Conservation (phyloP, 148 eudicot genomes). For the Nepenthes mirabilis region DNA sequence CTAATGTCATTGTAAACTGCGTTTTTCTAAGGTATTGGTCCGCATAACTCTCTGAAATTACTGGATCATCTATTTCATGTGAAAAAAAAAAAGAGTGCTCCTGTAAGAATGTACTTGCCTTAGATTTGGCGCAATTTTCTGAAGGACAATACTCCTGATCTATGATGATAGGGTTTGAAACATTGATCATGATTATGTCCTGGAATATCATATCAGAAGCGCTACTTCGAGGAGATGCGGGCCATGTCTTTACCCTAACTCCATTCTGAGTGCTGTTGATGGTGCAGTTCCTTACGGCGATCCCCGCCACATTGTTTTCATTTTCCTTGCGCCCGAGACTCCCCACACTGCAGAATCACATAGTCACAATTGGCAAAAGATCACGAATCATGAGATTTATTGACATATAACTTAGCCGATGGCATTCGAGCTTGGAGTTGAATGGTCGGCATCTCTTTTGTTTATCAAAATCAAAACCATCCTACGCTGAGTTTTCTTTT, state of each 20-base stretch:
- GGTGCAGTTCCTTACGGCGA: constrained; percentile 30
- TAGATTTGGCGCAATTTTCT: neutral
- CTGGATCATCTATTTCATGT: too few species aligned
- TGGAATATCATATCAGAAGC: constrained; percentile 24
- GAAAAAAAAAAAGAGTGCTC: too few species aligned
- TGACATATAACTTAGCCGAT: neutral
- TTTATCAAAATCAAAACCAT: too few species aligned
- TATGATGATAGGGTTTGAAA: constrained; percentile 28
- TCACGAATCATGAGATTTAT: neutral
- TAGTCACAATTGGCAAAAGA: neutral
- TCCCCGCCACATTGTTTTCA: constrained; percentile 19
- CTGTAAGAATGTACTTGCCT: neutral
- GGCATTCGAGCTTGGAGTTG: neutral
- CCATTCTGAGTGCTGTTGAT: constrained; percentile 27
- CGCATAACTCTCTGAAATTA: too few species aligned
- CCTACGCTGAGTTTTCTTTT: too few species aligned
- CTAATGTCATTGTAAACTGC: too few species aligned
- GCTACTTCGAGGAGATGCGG: constrained; percentile 16
- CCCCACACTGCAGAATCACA: constrained; percentile 17
- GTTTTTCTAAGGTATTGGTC: too few species aligned
- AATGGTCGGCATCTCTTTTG: neutral
- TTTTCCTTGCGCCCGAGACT: constrained; percentile 30
- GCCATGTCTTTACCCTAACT: constrained; percentile 34
- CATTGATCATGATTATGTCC: constrained; percentile 27
- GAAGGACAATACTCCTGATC: constrained; percentile 14